phyloP scores from a whole-genome alignment of 805 yeast genomes.

The Hanseniaspora valbyensis region DNA sequence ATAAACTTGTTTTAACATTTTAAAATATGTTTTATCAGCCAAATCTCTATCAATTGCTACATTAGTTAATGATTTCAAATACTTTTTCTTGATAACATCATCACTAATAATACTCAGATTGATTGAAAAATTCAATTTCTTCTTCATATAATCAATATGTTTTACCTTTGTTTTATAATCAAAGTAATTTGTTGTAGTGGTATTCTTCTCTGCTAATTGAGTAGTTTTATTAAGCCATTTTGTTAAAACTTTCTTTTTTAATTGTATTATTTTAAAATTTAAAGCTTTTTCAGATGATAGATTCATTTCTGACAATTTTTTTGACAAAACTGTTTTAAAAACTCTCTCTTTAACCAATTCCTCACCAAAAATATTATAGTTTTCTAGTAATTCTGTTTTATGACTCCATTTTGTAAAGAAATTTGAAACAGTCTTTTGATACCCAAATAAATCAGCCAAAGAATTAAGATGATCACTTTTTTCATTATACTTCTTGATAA shows the following conservation, averaged over 20 bases:
- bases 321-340: not conserved
- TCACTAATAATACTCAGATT: too few relatives aligned
- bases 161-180: too few relatives aligned
- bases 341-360: slow-evolving; percentile 8
- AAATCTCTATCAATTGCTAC: not conserved
- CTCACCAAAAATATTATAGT: slow-evolving; percentile 1
- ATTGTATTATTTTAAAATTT: too few relatives aligned
- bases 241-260: not conserved
- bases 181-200: too few relatives aligned
- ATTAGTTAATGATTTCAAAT: not conserved
- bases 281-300: not conserved
- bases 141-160: too few relatives aligned
- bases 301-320: not conserved
- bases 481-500: not conserved
- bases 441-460: not conserved
- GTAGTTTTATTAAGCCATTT: too few relatives aligned
- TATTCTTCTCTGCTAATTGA: too few relatives aligned
- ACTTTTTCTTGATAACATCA: too few relatives aligned
- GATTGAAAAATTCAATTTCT: too few relatives aligned
- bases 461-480: not conserved
- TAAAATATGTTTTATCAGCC: not conserved
- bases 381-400: not conserved
- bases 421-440: not conserved
- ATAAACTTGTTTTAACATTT: not conserved
- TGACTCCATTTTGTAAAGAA: not conserved